Conservation (phyloP, 768 basidiomycete species). For the Phlebiopsis gigantea region DNA sequence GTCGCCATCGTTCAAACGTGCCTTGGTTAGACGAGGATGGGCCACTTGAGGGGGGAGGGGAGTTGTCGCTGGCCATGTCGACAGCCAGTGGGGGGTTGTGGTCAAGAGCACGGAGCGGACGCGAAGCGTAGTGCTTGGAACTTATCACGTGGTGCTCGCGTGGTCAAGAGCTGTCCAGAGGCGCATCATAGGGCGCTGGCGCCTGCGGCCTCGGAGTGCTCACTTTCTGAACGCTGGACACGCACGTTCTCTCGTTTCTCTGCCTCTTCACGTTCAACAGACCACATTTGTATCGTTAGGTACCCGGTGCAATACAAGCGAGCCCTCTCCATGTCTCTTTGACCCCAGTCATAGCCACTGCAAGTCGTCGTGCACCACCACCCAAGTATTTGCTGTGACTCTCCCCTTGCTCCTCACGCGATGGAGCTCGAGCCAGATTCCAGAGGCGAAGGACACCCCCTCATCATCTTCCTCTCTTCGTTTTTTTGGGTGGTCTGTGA, state of each 20-base stretch:
- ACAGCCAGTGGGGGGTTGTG: not conserved
- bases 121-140: not conserved
- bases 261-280: not conserved
- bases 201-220: not conserved
- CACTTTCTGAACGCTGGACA: not conserved
- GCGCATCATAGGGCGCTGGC: conserved; percentile 1
- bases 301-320: not conserved
- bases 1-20: conserved; percentile 48
- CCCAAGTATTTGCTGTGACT: not conserved
- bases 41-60: conserved; percentile 8
- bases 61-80: conserved; percentile 3
- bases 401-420: not conserved
- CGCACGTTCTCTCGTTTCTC: not conserved
- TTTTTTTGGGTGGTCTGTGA: conserved; percentile 80
- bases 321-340: not conserved
- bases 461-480: conserved; percentile 72
- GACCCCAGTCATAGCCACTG: not conserved
- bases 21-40: conserved; percentile 17
- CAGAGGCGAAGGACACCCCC: conserved; percentile 51
- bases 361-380: conserved; percentile 1
- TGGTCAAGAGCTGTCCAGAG: not conserved
- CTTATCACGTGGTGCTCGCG: not conserved
- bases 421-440: not conserved
- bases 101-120: not conserved
- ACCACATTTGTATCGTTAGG: not conserved